These are phyloP conservation scores for Aspergillus sojae DNA, from an alignment of 2,329 filamentous ascomycete species.

Conservation along the genomic window DNA sequence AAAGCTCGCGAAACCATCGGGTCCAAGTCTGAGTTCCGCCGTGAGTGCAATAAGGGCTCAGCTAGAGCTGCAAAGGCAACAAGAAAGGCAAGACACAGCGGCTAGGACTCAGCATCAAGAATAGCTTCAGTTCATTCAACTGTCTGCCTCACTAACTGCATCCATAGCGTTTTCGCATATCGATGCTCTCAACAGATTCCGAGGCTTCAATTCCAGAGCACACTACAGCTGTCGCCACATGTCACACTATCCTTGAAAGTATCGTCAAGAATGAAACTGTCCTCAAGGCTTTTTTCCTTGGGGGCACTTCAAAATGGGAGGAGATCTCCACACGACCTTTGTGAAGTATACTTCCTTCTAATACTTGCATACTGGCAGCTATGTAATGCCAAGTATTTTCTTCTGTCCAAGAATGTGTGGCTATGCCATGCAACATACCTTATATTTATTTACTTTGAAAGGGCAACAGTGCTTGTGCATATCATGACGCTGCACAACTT, in stretches of 20 bases:
- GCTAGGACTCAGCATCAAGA: not conserved
- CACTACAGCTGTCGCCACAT: slow-evolving; percentile 5
- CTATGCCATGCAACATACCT: not conserved
- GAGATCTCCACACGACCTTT: not conserved
- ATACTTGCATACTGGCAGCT: not conserved
- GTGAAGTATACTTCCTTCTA: not conserved
- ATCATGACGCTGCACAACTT: not conserved
- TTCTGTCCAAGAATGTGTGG: not conserved
- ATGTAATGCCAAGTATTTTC: not conserved
- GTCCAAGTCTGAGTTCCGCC: slow-evolving; percentile 15
- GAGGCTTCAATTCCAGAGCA: slow-evolving; percentile 14
- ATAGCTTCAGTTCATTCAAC: not conserved
- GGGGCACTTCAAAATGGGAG: not conserved
- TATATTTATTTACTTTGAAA: not conserved
- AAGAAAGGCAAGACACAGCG: not conserved
- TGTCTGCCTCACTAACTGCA: not conserved
- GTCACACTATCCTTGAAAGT: not conserved
- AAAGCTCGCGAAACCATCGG: slow-evolving; percentile 14
- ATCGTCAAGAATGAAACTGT: not conserved
- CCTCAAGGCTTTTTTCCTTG: not conserved
- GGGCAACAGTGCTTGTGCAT: not conserved
- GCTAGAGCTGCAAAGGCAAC: slow-evolving; percentile 15
- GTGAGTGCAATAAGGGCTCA: slow-evolving; percentile 22
- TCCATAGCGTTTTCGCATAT: slow-evolving; percentile 4
- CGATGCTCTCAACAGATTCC: slow-evolving; percentile 4